These are phyloP conservation scores for Penicillium sp. DNA, from an alignment of 2,329 filamentous ascomycete genomes.

Conservation along the genomic window DNA sequence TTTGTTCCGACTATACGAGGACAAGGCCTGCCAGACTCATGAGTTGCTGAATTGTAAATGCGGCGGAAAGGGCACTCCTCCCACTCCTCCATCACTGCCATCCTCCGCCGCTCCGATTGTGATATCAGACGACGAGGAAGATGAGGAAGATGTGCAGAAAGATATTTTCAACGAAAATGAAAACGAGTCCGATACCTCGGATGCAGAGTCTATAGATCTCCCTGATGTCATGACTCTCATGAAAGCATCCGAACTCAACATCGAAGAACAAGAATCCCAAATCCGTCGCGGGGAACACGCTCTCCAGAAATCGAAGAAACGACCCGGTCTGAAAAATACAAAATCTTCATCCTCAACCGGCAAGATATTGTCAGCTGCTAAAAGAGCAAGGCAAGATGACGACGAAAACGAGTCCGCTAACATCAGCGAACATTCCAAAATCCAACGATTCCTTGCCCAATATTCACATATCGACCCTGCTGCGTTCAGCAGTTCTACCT, in stretches of 20 bases:
- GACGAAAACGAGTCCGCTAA: constrained; percentile 1
- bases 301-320: constrained; percentile 1
- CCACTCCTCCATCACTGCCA: neutral
- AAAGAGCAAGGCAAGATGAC: constrained; percentile 9
- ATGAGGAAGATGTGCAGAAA: constrained; percentile 12
- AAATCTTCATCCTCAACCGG: neutral
- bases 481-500: neutral
- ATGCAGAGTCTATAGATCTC: constrained; percentile 18
- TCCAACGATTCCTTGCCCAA: constrained; percentile 41
- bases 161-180: neutral
- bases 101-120: constrained; percentile 9
- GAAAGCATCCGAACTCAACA: constrained; percentile 39
- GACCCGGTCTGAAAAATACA: neutral
- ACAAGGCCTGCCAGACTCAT: constrained; percentile 62
- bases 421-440: constrained; percentile 21
- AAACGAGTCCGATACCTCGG: constrained; percentile 1
- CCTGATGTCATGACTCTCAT: constrained; percentile 30
- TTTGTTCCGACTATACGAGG: constrained; percentile 62
- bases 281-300: constrained; percentile 21
- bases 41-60: constrained; percentile 63
- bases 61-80: constrained; percentile 47
- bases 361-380: neutral
- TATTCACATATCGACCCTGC: constrained; percentile 42
- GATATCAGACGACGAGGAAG: constrained; percentile 18
- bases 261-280: constrained; percentile 31